These are phyloP conservation scores for Warburgia ugandensis DNA, from an alignment of 164 flowering plant species.

Conservation along the genomic window DNA sequence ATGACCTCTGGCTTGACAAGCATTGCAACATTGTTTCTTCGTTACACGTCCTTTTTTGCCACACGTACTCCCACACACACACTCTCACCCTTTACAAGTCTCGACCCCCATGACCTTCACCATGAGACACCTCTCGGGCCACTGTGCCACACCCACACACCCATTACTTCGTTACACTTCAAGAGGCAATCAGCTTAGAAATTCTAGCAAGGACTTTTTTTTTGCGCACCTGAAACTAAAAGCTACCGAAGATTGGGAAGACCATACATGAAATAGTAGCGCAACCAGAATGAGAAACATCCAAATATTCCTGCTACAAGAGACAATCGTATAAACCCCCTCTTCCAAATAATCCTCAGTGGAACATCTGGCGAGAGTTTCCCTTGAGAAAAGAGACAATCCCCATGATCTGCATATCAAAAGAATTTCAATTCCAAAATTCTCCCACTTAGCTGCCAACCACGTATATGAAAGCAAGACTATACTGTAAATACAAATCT, in stretches of 20 bases:
- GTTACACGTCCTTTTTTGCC: no score
- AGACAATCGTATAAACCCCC: conserved; percentile 68
- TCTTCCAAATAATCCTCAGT: conserved; percentile 64
- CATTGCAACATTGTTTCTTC: no score
- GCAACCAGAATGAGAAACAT: conserved; percentile 73
- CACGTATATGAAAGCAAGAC: neutral
- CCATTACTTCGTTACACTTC: no score
- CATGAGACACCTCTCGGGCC: no score
- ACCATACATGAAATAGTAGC: conserved; percentile 75
- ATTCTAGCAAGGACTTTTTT: no score
- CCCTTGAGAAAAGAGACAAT: conserved; percentile 27
- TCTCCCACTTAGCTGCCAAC: neutral
- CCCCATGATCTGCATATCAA: conserved; percentile 36
- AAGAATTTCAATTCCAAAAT: neutral
- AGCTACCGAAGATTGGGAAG: conserved; percentile 74
- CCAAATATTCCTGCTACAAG: conserved; percentile 81
- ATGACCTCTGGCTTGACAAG: no score
- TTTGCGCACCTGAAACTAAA: conserved; percentile 69
- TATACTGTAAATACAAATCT: neutral
- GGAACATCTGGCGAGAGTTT: conserved; percentile 41
- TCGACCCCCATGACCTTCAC: no score
- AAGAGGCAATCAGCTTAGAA: no score
- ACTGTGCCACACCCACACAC: no score
- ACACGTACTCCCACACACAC: no score
- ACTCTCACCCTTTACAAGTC: no score